A percentile compares a stretch with the other conserved stretches of the same genome.
Evolutionary conservation across 768 basidiomycete genomes (phyloP).

Genomic region (Termitomyces titanicus): DNA sequence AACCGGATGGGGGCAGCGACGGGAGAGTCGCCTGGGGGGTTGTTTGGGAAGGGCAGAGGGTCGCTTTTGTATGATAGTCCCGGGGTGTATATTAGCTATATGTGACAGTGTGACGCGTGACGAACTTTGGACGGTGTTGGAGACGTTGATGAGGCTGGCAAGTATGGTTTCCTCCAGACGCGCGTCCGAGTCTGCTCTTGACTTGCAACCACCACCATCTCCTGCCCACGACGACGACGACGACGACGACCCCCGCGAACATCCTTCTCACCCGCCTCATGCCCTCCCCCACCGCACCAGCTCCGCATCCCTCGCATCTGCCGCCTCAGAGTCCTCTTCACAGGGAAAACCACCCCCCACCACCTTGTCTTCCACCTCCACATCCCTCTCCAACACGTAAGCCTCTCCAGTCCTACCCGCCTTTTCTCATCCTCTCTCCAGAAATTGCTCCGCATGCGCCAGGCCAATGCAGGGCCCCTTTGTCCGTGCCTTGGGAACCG

Average conservation of each 20-base stretch:
- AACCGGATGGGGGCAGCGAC: slow-evolving; percentile 44
- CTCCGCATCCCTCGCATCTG: slow-evolving; percentile 47
- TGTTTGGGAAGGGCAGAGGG: slow-evolving; percentile 58
- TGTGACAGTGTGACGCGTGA: slow-evolving; percentile 12
- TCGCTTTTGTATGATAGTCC: slow-evolving; percentile 71
- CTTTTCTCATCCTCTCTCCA: no score
- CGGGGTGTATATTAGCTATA: slow-evolving; percentile 26
- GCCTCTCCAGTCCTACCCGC: no score
- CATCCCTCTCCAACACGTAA: slow-evolving; percentile 58
- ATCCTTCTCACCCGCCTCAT: no score
- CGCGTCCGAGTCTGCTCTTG: no score
- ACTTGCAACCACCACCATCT: no score
- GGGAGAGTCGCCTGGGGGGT: slow-evolving; percentile 58
- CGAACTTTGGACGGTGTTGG: slow-evolving; percentile 11
- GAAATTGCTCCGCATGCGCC: slow-evolving; percentile 74
- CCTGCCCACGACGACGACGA: no score
- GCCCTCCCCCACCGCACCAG: slow-evolving; percentile 44
- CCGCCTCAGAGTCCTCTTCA: slow-evolving; percentile 51
- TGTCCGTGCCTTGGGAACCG: slow-evolving; percentile 89
- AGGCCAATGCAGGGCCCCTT: slow-evolving; percentile 92
- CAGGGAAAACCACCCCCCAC: slow-evolving; percentile 44
- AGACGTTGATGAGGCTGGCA: slow-evolving; percentile 13
- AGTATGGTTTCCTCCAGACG: no score
- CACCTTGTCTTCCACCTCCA: slow-evolving; percentile 53
- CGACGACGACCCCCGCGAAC: no score